phyloP scores from a whole-genome alignment of 768 basidiomycete species.

The Boletus eberwhitei region DNA sequence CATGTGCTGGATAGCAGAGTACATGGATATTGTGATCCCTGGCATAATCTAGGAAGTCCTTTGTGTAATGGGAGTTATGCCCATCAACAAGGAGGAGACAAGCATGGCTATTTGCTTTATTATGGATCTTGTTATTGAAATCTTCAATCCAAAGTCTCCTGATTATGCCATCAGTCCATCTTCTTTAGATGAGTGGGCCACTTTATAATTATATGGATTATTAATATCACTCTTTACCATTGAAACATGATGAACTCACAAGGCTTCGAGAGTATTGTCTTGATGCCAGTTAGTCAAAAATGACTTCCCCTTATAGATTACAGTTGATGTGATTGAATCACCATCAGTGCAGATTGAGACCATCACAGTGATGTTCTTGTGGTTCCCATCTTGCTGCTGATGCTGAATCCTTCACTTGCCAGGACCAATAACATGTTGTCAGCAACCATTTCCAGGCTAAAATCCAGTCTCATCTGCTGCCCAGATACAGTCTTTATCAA shows the following conservation, averaged over 20 bases:
- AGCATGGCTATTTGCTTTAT: conserved; percentile 31
- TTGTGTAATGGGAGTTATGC: conserved; percentile 42
- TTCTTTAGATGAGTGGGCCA: conserved; percentile 2
- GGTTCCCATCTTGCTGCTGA: conserved; percentile 15
- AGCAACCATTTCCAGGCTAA: not conserved
- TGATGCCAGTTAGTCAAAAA: conserved; percentile 24
- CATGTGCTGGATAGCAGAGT: conserved; percentile 39
- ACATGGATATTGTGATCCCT: conserved; percentile 36
- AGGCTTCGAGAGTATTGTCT: conserved; percentile 17
- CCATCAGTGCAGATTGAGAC: conserved; percentile 44
- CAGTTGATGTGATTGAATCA: conserved; percentile 32
- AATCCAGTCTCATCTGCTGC: conserved; percentile 20
- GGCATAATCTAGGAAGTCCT: conserved; percentile 38
- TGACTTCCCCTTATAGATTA: conserved; percentile 26
- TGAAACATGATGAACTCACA: too few relatives aligned
- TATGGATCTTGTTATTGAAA: conserved; percentile 32
- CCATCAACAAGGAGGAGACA: conserved; percentile 43
- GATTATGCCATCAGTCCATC: conserved; percentile 31
- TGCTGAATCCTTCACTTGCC: conserved; percentile 5
- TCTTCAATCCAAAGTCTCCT: conserved; percentile 26
- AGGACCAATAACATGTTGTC: conserved; percentile 1
- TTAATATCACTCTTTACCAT: too few relatives aligned
- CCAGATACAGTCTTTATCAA: conserved; percentile 17
- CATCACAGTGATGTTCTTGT: conserved; percentile 27
- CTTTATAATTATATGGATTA: too few relatives aligned